These are phyloP conservation scores for Colletotrichum kahawae DNA, from an alignment of 2,329 filamentous ascomycete genomes.

Conservation along the genomic window DNA sequence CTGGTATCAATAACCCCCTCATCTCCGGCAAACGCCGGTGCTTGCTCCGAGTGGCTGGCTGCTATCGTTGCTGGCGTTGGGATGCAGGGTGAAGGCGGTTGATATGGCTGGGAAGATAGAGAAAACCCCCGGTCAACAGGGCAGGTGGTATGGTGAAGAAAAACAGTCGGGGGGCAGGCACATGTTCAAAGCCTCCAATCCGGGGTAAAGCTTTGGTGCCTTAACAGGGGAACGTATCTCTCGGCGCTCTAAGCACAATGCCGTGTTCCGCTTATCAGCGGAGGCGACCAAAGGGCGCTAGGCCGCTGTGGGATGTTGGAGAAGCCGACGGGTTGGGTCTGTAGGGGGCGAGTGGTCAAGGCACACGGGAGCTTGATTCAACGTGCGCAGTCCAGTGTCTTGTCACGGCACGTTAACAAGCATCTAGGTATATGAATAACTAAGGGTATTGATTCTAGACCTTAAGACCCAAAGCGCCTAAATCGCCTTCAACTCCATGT, in stretches of 20 bases:
- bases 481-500: not conserved
- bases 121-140: not conserved
- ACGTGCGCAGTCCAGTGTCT: not conserved
- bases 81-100: not conserved
- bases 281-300: not conserved
- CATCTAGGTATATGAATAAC: not conserved
- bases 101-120: not conserved
- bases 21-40: not conserved
- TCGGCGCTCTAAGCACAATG: not conserved
- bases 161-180: not conserved
- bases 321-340: not conserved
- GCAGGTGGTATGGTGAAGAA: slow-evolving; percentile 2
- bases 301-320: not conserved
- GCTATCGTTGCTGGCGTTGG: not conserved
- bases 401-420: not conserved
- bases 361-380: not conserved
- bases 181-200: not conserved
- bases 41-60: not conserved
- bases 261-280: not conserved
- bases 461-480: not conserved
- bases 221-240: not conserved
- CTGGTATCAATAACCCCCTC: not conserved
- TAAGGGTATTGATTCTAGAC: not conserved
- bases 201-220: not conserved
- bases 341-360: not conserved